These are phyloP conservation scores for Fusarium pseudoanthophilum DNA, from an alignment of 2,329 filamentous ascomycete species.

Conservation along the genomic window DNA sequence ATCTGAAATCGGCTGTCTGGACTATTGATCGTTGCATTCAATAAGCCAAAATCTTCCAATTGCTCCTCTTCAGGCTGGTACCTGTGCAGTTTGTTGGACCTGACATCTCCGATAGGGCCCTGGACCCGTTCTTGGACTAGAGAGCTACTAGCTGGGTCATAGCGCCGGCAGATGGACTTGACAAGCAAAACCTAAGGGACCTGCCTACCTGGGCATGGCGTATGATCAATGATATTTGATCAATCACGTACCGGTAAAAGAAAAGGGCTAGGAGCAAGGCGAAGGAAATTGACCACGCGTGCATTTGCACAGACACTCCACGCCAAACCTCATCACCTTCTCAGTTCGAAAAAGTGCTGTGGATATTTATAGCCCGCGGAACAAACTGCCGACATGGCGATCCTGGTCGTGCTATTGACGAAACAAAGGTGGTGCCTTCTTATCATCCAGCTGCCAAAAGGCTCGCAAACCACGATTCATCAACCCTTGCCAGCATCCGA, in stretches of 20 bases:
- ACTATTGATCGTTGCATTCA: too few species aligned
- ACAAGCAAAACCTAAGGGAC: background rate
- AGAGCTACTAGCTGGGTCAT: background rate
- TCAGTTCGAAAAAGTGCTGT: fast-evolving
- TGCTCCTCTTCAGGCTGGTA: too few species aligned
- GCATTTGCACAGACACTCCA: background rate
- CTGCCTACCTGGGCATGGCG: background rate
- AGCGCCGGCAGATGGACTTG: background rate
- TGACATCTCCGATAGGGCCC: too few species aligned
- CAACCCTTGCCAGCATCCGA: background rate
- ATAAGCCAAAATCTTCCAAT: too few species aligned
- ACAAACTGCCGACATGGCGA: background rate
- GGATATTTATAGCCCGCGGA: fast-evolving
- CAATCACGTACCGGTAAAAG: background rate
- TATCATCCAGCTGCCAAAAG: background rate
- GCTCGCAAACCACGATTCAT: background rate
- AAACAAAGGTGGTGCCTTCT: fast-evolving
- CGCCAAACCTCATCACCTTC: background rate
- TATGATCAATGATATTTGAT: background rate
- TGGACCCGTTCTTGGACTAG: background rate
- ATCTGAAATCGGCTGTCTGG: too few species aligned
- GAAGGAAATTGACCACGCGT: background rate
- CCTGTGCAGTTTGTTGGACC: too few species aligned
- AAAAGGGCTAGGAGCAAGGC: background rate
- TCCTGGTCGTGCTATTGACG: fast-evolving